phyloP scores from a whole-genome alignment of 768 basidiomycete genomes.

The Calocybe gangraenosa region DNA sequence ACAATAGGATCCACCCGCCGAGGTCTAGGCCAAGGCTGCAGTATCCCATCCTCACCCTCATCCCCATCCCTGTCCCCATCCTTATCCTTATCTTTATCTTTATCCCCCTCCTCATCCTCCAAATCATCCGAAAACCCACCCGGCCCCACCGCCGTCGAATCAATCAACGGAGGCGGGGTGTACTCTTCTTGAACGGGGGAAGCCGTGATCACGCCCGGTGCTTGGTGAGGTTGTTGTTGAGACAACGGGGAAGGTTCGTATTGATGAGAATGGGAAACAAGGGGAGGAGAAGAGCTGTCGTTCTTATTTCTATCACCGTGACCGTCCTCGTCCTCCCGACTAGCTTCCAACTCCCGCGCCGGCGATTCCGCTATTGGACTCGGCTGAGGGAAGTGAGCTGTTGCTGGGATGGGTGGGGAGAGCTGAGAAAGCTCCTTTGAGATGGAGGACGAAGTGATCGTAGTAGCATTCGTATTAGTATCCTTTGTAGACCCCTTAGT shows the following conservation, averaged over 20 bases:
- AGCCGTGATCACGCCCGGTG: conserved; percentile 19
- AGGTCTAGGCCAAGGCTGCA: no score
- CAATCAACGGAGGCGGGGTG: conserved; percentile 35
- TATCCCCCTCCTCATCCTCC: no score
- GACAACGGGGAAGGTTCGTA: no score
- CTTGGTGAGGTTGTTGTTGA: no score
- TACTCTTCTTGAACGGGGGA: conserved; percentile 20
- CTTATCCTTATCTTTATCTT: no score
- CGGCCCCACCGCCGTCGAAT: conserved; percentile 37
- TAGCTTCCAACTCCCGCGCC: conserved; percentile 47
- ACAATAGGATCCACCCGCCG: no score
- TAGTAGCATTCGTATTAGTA: no score
- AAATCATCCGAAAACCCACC: conserved; percentile 51
- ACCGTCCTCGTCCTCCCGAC: conserved; percentile 26
- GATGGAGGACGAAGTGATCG: conserved; percentile 12
- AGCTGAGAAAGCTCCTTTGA: conserved; percentile 10
- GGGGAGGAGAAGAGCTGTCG: no score
- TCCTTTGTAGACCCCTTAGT: neutral
- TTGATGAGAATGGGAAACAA: no score
- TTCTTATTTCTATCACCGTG: no score
- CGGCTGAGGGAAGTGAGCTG: conserved; percentile 23
- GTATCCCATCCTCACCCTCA: no score
- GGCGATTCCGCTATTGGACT: conserved; percentile 74
- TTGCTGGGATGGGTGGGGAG: conserved; percentile 21
- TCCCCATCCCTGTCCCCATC: no score